phyloP scores from a whole-genome alignment of 805 yeast genomes.

The Pichia insulana region DNA sequence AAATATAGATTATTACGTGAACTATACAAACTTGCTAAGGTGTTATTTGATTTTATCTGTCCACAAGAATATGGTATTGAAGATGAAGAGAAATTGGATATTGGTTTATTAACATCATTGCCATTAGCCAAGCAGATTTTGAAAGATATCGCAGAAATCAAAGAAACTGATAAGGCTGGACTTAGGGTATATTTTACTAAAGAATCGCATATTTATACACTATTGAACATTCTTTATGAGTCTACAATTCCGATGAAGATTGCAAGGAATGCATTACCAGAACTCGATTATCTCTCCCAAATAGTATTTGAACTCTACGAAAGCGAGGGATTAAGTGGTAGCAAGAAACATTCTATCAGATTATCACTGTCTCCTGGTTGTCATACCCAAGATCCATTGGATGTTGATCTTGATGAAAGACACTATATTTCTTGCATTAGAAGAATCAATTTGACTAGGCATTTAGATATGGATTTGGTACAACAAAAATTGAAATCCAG shows the following conservation, averaged over 20 bases:
- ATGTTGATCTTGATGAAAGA: slow-evolving; percentile 90
- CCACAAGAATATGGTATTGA: slow-evolving; percentile 98
- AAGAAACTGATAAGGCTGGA: slow-evolving; percentile 70
- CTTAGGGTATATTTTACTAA: slow-evolving; percentile 89
- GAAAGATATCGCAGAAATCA: slow-evolving; percentile 71
- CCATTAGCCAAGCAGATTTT: slow-evolving; percentile 88
- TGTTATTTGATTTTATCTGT: slow-evolving; percentile 91
- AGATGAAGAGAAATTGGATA: slow-evolving; percentile 89
- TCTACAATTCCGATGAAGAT: slow-evolving; percentile 92
- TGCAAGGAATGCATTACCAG: slow-evolving; percentile 92
- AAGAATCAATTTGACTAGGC: slow-evolving; percentile 80
- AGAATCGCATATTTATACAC: slow-evolving; percentile 92
- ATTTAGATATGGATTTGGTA: slow-evolving; percentile 84
- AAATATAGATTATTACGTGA: slow-evolving; percentile 78
- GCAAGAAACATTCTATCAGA: slow-evolving; percentile 81
- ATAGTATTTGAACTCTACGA: slow-evolving; percentile 91
- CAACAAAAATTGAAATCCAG: slow-evolving; percentile 71
- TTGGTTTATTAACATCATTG: slow-evolving; percentile 86
- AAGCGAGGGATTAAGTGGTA: slow-evolving; percentile 51
- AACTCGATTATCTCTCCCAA: slow-evolving; percentile 89
- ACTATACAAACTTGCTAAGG: slow-evolving; percentile 81
- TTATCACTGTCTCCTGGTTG: slow-evolving; percentile 96
- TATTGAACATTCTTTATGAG: slow-evolving; percentile 83
- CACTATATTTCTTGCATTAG: slow-evolving; percentile 97
- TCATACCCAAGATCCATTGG: slow-evolving; percentile 95